Evolutionary conservation across 2,329 filamentous ascomycete species (phyloP).

Genomic region (Triangularia verruculosa): DNA sequence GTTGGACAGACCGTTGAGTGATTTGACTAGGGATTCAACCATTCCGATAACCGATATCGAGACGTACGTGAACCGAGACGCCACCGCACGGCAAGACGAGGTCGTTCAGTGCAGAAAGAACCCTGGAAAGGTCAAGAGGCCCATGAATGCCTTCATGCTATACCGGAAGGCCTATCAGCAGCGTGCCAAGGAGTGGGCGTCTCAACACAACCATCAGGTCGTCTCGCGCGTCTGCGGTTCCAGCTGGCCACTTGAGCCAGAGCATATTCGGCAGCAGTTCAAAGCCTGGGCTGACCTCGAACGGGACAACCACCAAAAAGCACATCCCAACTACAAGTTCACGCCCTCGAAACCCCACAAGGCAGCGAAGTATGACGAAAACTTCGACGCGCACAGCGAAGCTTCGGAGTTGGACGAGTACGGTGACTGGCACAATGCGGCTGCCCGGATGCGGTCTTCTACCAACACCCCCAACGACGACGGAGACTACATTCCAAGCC

Average conservation of each 20-base stretch:
- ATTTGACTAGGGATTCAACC: conserved; percentile 61
- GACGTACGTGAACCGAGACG: conserved; percentile 70
- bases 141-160: conserved; percentile 98
- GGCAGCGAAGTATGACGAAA: conserved; percentile 34
- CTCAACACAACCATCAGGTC: conserved; percentile 88
- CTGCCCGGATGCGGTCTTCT: conserved; percentile 32
- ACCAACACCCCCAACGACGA: conserved; percentile 34
- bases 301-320: conserved; percentile 76
- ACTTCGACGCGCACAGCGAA: conserved; percentile 38
- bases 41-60: conserved; percentile 75
- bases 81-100: conserved; percentile 64
- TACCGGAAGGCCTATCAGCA: conserved; percentile 93
- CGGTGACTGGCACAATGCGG: conserved; percentile 35
- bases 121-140: conserved; percentile 76
- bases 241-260: conserved; percentile 80
- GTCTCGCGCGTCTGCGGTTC: conserved; percentile 84
- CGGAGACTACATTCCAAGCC: conserved; percentile 31
- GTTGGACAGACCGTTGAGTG: conserved; percentile 66
- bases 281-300: conserved; percentile 77
- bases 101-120: conserved; percentile 67
- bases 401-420: conserved; percentile 47
- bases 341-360: conserved; percentile 69
- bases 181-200: conserved; percentile 74
- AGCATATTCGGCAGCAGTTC: conserved; percentile 70
- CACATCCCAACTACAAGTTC: conserved; percentile 93